These are phyloP conservation scores for Prunus salicina DNA, from an alignment of 306 rosid genomes.

Conservation along the genomic window DNA sequence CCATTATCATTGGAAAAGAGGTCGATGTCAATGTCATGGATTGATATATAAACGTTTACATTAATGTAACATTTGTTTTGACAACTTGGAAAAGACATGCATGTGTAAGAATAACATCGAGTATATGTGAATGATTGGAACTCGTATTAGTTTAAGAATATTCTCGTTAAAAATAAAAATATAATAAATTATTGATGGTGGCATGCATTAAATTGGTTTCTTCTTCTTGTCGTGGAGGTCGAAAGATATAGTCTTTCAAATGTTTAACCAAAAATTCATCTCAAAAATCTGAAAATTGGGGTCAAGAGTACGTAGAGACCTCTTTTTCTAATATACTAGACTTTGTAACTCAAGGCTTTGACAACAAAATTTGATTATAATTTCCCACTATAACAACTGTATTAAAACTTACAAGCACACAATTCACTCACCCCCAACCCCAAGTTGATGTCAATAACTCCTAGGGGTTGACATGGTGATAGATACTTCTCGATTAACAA, in stretches of 20 bases:
- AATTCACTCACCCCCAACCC: background rate
- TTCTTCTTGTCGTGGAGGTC: background rate
- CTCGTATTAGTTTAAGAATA: background rate
- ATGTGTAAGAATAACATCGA: background rate
- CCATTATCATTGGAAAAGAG: background rate
- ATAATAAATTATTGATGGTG: background rate
- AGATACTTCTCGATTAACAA: background rate
- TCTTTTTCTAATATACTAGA: background rate
- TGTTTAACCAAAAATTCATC: background rate
- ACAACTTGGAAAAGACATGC: conserved; percentile 6
- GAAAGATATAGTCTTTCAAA: background rate
- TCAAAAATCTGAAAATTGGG: background rate
- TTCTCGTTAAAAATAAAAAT: background rate
- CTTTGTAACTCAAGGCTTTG: background rate
- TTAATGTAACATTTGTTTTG: background rate
- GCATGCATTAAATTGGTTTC: background rate
- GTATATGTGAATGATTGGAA: background rate
- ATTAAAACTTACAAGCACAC: background rate
- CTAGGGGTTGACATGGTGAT: background rate
- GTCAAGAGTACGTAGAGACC: background rate
- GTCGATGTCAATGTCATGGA: background rate
- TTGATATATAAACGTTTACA: background rate
- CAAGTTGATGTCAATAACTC: background rate
- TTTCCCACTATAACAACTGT: background rate
- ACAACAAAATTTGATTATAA: background rate